A percentile compares a stretch with the other conserved stretches of the same genome.
phyloP scores from a whole-genome alignment of 371 early-diverging fungal species.

The Lichtheimia ornata region DNA sequence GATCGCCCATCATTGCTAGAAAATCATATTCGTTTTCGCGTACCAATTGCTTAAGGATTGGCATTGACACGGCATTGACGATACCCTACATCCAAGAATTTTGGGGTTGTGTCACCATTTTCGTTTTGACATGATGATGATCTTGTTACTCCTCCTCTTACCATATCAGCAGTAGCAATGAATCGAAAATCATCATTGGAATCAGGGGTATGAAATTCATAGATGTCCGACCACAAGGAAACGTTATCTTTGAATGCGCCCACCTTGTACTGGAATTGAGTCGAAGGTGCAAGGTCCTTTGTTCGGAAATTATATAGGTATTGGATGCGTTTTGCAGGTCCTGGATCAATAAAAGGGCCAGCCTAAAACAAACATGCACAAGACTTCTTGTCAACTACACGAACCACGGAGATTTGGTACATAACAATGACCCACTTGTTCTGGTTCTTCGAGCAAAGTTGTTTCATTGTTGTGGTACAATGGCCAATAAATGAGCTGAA shows the following conservation, averaged over 20 bases:
- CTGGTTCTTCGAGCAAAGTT: background rate
- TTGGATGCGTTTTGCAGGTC: conserved; percentile 22
- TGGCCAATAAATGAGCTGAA: conserved; percentile 20
- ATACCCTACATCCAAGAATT: conserved; percentile 21
- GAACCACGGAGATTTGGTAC: background rate
- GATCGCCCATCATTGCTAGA: conserved; percentile 31
- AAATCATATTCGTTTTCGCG: conserved; percentile 29
- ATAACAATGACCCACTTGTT: background rate
- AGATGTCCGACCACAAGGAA: conserved; percentile 11
- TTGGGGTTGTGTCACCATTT: too few relatives aligned
- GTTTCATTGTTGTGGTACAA: background rate
- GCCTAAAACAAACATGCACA: conserved; percentile 2
- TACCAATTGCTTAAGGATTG: conserved; percentile 18
- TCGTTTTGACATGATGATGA: background rate
- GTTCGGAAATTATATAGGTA: conserved; percentile 33
- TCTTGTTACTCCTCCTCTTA: conserved; percentile 1
- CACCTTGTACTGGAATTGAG: conserved; percentile 30
- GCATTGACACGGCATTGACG: conserved; percentile 31
- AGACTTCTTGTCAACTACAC: too few relatives aligned
- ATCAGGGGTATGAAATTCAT: conserved; percentile 19
- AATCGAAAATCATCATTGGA: conserved; percentile 19
- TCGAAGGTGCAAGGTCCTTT: conserved; percentile 13
- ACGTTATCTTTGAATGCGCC: conserved; percentile 2
- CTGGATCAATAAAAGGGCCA: conserved; percentile 38
- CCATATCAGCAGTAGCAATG: conserved; percentile 29